Conservation (phyloP, 2,329 filamentous ascomycete genomes). For the Colletotrichum scovillei region DNA sequence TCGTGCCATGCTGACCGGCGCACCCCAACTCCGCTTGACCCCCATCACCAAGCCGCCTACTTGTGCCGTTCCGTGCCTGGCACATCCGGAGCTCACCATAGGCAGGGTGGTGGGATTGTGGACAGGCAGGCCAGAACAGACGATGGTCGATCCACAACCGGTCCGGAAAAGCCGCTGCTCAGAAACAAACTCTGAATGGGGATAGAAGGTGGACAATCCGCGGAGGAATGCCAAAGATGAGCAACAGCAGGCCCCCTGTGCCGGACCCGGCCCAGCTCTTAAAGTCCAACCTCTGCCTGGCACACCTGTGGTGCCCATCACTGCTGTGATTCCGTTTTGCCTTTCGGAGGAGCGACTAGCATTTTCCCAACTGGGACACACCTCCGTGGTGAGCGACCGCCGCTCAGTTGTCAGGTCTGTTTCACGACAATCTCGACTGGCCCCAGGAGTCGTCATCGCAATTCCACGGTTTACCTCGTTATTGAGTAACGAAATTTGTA, state of each 20-base stretch:
- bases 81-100: conserved; percentile 1
- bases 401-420: conserved; percentile 21
- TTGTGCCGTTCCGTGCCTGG: conserved; percentile 17
- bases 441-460: conserved; percentile 7
- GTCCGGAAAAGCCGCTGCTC: conserved; percentile 30
- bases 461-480: conserved; percentile 2
- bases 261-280: background rate
- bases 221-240: background rate
- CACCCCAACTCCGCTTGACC: conserved; percentile 12
- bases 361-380: conserved; percentile 27
- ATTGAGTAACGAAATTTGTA: conserved; percentile 4
- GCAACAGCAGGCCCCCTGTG: background rate
- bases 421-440: conserved; percentile 25
- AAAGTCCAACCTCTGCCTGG: background rate
- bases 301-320: background rate
- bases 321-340: conserved; percentile 20
- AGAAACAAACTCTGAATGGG: conserved; percentile 32
- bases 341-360: conserved; percentile 27
- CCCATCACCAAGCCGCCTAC: background rate
- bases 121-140: background rate
- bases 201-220: conserved; percentile 5
- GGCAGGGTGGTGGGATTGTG: conserved; percentile 1
- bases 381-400: conserved; percentile 24
- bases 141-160: conserved; percentile 13
- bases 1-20: conserved; percentile 2